Percentiles rank a stretch among this genome's conserved stretches.
Conservation (phyloP, 352 stramenopile species). For the Globisporangium ultimum region DNA sequence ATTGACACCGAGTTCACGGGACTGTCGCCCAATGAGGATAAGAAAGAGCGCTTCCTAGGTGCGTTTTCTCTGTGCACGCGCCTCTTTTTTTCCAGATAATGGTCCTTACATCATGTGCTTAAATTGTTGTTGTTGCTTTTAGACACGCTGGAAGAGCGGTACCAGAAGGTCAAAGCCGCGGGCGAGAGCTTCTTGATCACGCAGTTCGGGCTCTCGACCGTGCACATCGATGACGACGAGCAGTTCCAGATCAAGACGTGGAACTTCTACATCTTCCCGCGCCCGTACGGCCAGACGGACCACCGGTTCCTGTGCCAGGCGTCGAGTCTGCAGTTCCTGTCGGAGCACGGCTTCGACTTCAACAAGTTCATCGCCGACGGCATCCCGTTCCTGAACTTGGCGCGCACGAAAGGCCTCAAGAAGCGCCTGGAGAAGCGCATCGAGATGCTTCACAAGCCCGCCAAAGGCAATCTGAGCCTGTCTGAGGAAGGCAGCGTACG, state of each 20-base stretch:
- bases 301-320: conserved; percentile 79
- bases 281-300: conserved; percentile 58
- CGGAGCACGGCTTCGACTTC: conserved; percentile 84
- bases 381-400: conserved; percentile 70
- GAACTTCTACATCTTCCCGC: conserved; percentile 87
- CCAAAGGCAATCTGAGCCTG: conserved; percentile 47
- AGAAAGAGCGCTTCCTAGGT: conserved; percentile 61
- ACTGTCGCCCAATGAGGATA: conserved; percentile 58
- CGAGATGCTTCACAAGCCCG: conserved; percentile 50
- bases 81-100: no score
- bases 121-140: conserved; percentile 5
- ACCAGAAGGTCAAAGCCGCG: conserved; percentile 65
- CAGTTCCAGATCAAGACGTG: conserved; percentile 71
- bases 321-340: conserved; percentile 78
- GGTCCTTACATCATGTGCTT: no score
- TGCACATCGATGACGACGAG: conserved; percentile 56
- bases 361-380: conserved; percentile 86
- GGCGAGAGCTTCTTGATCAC: conserved; percentile 81
- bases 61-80: no score
- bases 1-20: conserved; percentile 87
- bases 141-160: conserved; percentile 78
- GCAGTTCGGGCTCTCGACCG: conserved; percentile 77
- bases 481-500: conserved; percentile 35
- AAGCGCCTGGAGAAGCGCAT: conserved; percentile 55
- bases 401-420: conserved; percentile 44